These are phyloP conservation scores for Phialocephala subalpina DNA, from an alignment of 2,329 filamentous ascomycete genomes.

Conservation along the genomic window DNA sequence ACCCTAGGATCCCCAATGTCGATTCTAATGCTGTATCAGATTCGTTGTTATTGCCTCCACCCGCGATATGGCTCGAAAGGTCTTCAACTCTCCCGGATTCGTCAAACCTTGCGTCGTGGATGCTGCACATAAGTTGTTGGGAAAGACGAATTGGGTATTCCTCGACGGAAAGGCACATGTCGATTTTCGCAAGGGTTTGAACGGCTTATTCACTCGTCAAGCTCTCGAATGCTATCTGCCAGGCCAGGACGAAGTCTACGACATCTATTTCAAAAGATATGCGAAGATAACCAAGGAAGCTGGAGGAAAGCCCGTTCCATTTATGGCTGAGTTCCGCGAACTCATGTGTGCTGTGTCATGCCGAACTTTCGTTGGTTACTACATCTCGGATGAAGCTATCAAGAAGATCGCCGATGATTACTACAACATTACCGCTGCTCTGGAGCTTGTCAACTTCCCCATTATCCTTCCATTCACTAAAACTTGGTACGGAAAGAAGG, in stretches of 20 bases:
- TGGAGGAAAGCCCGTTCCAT: conserved; percentile 78
- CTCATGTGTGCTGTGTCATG: conserved; percentile 94
- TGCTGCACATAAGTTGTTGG: conserved; percentile 90
- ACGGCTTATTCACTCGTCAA: conserved; percentile 90
- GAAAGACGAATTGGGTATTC: conserved; percentile 95
- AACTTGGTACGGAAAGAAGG: conserved; percentile 97
- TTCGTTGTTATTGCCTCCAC: conserved; percentile 97
- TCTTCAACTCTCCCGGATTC: conserved; percentile 91
- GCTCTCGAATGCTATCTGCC: conserved; percentile 90
- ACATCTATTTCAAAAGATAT: conserved; percentile 84
- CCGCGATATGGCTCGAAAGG: conserved; percentile 93
- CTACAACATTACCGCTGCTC: conserved; percentile 92
- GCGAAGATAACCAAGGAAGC: conserved; percentile 76
- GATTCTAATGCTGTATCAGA: conserved; percentile 52
- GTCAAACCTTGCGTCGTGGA: conserved; percentile 98
- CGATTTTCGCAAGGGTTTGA: conserved; percentile 96
- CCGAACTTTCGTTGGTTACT: conserved; percentile 96
- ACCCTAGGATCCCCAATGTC: background rate
- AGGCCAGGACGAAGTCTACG: conserved; percentile 91
- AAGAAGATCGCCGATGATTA: conserved; percentile 97
- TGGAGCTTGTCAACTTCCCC: conserved; percentile 98
- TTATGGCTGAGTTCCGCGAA: conserved; percentile 93
- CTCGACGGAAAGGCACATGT: conserved; percentile 94
- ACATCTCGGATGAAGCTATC: conserved; percentile 88
- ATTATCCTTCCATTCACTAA: conserved; percentile 95